These are phyloP conservation scores for Auricularia sp. DNA, from an alignment of 768 basidiomycete species.

Conservation along the genomic window DNA sequence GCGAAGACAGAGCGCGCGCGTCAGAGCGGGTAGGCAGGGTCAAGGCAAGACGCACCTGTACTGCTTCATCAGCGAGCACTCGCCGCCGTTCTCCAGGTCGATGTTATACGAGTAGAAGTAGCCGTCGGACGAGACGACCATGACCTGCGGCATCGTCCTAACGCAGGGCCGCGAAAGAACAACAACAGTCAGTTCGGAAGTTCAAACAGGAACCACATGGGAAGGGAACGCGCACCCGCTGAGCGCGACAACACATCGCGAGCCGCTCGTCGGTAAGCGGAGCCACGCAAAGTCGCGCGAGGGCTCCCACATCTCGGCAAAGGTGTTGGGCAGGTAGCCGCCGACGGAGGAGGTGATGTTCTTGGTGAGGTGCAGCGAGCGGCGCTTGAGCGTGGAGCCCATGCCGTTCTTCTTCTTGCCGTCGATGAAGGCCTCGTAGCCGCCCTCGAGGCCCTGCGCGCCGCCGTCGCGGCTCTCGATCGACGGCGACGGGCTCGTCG, in stretches of 20 bases:
- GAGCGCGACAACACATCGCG: constrained; percentile 79
- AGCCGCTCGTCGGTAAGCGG: constrained; percentile 67
- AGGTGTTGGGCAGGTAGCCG: constrained; percentile 74
- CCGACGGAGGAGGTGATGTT: constrained; percentile 69
- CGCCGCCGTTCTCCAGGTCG: constrained; percentile 91
- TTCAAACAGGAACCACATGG: neutral
- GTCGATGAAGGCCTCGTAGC: constrained; percentile 81
- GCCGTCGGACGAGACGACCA: constrained; percentile 93
- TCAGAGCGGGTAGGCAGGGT: neutral
- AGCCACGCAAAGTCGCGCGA: constrained; percentile 88
- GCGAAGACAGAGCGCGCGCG: neutral
- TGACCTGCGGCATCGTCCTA: constrained; percentile 90
- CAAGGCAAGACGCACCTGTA: constrained; percentile 39
- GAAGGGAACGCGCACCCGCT: constrained; percentile 51
- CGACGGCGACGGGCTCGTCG: constrained; percentile 54
- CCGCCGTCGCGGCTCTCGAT: constrained; percentile 50
- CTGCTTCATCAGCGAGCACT: constrained; percentile 91
- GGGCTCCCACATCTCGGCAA: constrained; percentile 97
- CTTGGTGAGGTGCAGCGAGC: constrained; percentile 67
- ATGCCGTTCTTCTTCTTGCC: constrained; percentile 56
- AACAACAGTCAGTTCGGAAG: neutral
- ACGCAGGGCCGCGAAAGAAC: neutral
- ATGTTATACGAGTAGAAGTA: constrained; percentile 94
- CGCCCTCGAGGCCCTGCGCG: constrained; percentile 51
- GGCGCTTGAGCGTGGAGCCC: constrained; percentile 47